phyloP scores from a whole-genome alignment of 306 rosid genomes.

The Spatholobus suberectus region DNA sequence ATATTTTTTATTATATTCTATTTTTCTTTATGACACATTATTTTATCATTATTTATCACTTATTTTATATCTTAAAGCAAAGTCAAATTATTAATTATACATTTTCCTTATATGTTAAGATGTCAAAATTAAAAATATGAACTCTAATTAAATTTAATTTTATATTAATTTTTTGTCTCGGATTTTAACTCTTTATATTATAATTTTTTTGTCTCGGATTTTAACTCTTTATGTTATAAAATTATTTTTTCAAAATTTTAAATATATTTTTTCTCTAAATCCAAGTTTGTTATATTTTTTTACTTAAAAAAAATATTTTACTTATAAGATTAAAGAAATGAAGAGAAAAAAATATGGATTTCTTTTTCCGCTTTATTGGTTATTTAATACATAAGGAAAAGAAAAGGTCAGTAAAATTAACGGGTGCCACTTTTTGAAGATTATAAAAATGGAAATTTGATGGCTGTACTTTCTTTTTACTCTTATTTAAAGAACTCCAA shows the following conservation, averaged over 20 bases:
- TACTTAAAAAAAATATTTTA: not conserved
- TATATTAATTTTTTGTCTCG: too few species aligned
- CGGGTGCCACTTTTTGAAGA: not conserved
- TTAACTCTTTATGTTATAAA: too few species aligned
- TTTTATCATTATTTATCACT: not conserved
- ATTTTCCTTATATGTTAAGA: not conserved
- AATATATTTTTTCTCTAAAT: too few species aligned
- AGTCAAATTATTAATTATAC: not conserved
- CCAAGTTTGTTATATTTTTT: not conserved
- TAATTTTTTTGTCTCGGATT: too few species aligned
- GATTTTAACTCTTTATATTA: too few species aligned
- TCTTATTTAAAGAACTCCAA: constrained; percentile 16
- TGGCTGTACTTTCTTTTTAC: not conserved
- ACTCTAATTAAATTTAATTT: too few species aligned
- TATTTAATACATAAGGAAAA: not conserved
- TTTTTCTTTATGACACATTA: not conserved
- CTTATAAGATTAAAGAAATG: not conserved
- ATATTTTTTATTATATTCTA: too few species aligned
- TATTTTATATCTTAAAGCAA: not conserved
- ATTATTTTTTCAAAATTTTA: too few species aligned
- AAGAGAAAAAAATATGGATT: not conserved
- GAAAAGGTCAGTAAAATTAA: not conserved
- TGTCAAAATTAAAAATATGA: not conserved
- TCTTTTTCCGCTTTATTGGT: not conserved
- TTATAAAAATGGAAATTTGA: constrained; percentile 18